Conservation (phyloP, 306 rosid species). For the Citrullus amarus region DNA sequence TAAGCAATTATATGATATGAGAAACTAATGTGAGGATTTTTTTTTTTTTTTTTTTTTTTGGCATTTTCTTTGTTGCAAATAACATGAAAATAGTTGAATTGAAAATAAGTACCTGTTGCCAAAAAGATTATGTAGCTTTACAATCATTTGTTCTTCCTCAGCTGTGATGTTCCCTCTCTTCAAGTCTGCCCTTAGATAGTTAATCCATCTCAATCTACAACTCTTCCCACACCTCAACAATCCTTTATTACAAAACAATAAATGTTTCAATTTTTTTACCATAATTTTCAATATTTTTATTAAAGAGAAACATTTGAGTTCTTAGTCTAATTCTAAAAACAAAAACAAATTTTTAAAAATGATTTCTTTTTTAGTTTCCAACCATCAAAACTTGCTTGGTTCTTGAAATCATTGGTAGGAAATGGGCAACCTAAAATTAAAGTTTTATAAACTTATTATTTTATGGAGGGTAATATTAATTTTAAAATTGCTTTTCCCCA, state of each 20-base stretch:
- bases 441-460: too few relatives aligned
- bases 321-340: too few relatives aligned
- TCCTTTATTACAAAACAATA: background rate
- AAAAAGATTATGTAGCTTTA: conserved; percentile 46
- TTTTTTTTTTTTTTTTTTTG: background rate
- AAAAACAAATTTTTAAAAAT: too few relatives aligned
- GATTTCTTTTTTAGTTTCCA: too few relatives aligned
- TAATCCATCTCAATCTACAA: conserved; percentile 5
- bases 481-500: too few relatives aligned
- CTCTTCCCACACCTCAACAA: conserved; percentile 1
- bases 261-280: background rate
- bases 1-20: background rate
- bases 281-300: too few relatives aligned
- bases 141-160: conserved; percentile 46
- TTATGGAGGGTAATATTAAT: too few relatives aligned
- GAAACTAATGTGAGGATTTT: background rate
- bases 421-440: too few relatives aligned
- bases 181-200: background rate
- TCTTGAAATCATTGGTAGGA: too few relatives aligned
- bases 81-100: background rate
- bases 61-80: too few relatives aligned
- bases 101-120: conserved; percentile 19
- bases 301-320: too few relatives aligned
- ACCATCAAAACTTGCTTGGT: too few relatives aligned
- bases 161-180: conserved; percentile 16